Conservation (phyloP, 2,329 filamentous ascomycete species). For the Hypoxylon sp. region DNA sequence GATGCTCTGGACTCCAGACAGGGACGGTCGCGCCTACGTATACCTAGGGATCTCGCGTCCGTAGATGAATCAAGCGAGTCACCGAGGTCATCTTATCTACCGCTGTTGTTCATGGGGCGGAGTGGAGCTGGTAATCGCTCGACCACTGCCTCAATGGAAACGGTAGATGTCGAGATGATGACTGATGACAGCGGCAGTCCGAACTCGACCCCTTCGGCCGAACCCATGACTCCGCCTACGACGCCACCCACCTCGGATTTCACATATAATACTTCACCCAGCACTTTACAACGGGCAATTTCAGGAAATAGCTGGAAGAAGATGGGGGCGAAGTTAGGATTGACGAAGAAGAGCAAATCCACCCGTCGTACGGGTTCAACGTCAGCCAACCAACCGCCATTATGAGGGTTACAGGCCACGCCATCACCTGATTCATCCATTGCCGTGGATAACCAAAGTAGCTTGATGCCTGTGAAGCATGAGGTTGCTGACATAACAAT, state of each 20-base stretch:
- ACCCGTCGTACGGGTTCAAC: slow-evolving; percentile 64
- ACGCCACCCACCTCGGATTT: slow-evolving; percentile 77
- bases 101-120: slow-evolving; percentile 60
- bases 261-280: slow-evolving; percentile 66
- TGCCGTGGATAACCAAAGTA: slow-evolving; percentile 47
- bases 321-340: slow-evolving; percentile 72
- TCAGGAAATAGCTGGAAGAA: slow-evolving; percentile 75
- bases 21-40: slow-evolving; percentile 58
- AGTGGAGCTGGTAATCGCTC: slow-evolving; percentile 59
- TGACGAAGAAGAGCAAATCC: slow-evolving; percentile 67
- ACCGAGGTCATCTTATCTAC: slow-evolving; percentile 61
- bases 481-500: slow-evolving; percentile 44
- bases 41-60: slow-evolving; percentile 55
- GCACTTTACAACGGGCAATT: slow-evolving; percentile 68
- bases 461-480: slow-evolving; percentile 45
- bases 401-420: slow-evolving; percentile 73
- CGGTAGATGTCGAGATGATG: slow-evolving; percentile 65
- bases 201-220: slow-evolving; percentile 68
- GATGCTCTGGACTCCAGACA: slow-evolving; percentile 56
- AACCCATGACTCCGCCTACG: slow-evolving; percentile 81
- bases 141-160: slow-evolving; percentile 62
- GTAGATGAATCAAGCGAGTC: slow-evolving; percentile 60
- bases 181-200: slow-evolving; percentile 77
- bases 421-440: slow-evolving; percentile 61
- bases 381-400: slow-evolving; percentile 58